Conservation (phyloP, 2,329 filamentous ascomycete genomes). For the Pseudovirgaria hyperparasitica region DNA sequence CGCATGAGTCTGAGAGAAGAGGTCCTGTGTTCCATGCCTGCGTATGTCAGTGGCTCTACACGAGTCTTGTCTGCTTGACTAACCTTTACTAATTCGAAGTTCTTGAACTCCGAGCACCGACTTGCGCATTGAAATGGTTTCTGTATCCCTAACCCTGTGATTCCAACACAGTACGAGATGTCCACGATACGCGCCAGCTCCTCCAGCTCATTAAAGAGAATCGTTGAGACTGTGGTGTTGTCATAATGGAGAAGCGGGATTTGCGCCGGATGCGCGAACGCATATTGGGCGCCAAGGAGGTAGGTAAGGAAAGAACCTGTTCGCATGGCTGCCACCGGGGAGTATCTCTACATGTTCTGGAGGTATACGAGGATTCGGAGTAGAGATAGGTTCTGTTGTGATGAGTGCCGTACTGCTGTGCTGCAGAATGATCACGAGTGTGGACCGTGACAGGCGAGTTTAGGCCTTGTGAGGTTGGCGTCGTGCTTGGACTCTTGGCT, state of each 20-base stretch:
- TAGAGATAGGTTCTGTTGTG: too few species aligned
- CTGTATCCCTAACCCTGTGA: slow-evolving; percentile 67
- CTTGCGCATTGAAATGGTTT: slow-evolving; percentile 77
- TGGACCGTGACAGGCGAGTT: too few species aligned
- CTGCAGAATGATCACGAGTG: too few species aligned
- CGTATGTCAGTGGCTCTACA: slow-evolving; percentile 4
- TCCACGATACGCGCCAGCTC: slow-evolving; percentile 85
- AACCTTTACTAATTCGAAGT: slow-evolving; percentile 60
- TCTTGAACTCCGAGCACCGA: slow-evolving; percentile 71
- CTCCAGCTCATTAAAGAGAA: slow-evolving; percentile 70
- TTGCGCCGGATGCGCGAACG: too few species aligned
- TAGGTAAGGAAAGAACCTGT: too few species aligned
- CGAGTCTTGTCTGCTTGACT: slow-evolving; percentile 6
- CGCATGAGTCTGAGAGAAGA: slow-evolving; percentile 79
- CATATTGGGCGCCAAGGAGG: too few species aligned
- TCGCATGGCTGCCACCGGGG: too few species aligned
- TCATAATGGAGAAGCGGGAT: slow-evolving; percentile 18
- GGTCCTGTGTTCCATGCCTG: slow-evolving; percentile 82
- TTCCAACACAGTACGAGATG: slow-evolving; percentile 86
- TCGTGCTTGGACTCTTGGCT: too few species aligned
- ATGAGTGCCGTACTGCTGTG: too few species aligned
- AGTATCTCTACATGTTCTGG: too few species aligned
- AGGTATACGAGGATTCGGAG: too few species aligned
- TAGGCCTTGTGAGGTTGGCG: too few species aligned
- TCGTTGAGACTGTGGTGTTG: slow-evolving; percentile 37